Evolutionary conservation across 208 protist genomes (phyloP).

Genomic region (Leishmania guyanensis): DNA sequence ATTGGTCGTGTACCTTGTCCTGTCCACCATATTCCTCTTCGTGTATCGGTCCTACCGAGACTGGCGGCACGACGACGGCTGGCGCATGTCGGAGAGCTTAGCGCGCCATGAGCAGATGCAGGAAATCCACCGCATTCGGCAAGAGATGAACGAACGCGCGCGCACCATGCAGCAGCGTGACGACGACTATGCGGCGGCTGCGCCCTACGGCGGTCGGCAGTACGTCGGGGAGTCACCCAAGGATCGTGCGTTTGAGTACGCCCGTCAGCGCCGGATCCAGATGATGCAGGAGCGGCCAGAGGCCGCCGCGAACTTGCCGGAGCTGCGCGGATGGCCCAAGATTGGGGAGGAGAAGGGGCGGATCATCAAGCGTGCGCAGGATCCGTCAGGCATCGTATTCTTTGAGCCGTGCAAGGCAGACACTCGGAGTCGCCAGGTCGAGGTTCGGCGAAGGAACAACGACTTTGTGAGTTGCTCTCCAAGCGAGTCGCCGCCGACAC

Average conservation of each 20-base stretch:
- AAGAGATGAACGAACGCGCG: slow-evolving; percentile 69
- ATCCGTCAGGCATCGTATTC: slow-evolving; percentile 67
- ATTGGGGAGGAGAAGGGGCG: slow-evolving; percentile 61
- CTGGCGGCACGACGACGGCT: slow-evolving; percentile 75
- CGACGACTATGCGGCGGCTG: neutral
- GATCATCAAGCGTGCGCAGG: slow-evolving; percentile 59
- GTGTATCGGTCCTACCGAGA: slow-evolving; percentile 70
- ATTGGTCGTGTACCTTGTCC: slow-evolving; percentile 67
- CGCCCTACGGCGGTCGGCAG: slow-evolving; percentile 24
- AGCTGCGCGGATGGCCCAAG: slow-evolving; percentile 67
- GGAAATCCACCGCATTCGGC: slow-evolving; percentile 72
- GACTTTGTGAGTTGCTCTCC: neutral
- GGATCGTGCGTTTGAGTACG: slow-evolving; percentile 63
- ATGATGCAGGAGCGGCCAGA: slow-evolving; percentile 41
- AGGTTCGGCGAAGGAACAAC: slow-evolving; percentile 33
- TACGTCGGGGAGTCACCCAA: slow-evolving; percentile 44
- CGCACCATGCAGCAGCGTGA: slow-evolving; percentile 25
- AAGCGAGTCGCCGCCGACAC: neutral
- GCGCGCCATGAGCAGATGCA: slow-evolving; percentile 77
- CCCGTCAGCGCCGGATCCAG: slow-evolving; percentile 61
- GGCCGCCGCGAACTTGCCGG: slow-evolving; percentile 11
- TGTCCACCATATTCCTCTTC: slow-evolving; percentile 60
- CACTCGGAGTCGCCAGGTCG: slow-evolving; percentile 44
- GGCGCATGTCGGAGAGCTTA: slow-evolving; percentile 76
- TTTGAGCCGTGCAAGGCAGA: slow-evolving; percentile 69